A percentile compares a stretch with the other conserved stretches of the same genome.
phyloP scores from a whole-genome alignment of 805 yeast species.

The Starmerella bacillaris region DNA sequence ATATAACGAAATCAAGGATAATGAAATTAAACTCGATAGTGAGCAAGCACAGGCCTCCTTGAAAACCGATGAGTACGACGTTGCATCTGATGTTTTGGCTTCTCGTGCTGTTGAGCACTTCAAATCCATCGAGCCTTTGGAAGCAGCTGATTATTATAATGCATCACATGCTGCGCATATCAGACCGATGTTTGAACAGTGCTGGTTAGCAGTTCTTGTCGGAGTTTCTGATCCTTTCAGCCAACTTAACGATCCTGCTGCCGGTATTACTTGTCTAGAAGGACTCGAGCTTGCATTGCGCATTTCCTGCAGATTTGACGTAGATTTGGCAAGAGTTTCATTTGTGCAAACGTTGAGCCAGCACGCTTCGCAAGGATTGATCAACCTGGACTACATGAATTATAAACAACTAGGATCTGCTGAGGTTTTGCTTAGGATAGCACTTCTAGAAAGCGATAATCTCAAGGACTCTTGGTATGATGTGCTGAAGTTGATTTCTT shows the following conservation, averaged over 20 bases:
- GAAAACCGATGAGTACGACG: conserved; percentile 65
- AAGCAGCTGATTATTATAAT: conserved; percentile 45
- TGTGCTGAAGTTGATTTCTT: conserved; percentile 64
- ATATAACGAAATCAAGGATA: conserved; percentile 55
- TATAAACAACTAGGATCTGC: conserved; percentile 70
- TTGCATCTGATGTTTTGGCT: conserved; percentile 83
- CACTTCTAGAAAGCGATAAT: conserved; percentile 61
- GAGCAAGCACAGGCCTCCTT: conserved; percentile 87
- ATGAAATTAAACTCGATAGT: conserved; percentile 79
- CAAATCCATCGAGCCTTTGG: conserved; percentile 29
- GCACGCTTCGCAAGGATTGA: conserved; percentile 60
- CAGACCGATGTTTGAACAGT: conserved; percentile 75
- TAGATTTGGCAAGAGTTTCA: conserved; percentile 71
- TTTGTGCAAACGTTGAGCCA: conserved; percentile 81
- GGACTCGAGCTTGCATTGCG: conserved; percentile 71
- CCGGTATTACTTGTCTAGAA: conserved; percentile 39
- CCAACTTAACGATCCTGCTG: conserved; percentile 49
- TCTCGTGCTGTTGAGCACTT: conserved; percentile 74
- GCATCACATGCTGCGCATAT: conserved; percentile 85
- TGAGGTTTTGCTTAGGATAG: conserved; percentile 51
- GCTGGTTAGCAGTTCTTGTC: conserved; percentile 95
- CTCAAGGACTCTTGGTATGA: conserved; percentile 70
- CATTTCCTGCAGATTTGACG: conserved; percentile 66
- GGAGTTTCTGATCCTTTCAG: conserved; percentile 87
- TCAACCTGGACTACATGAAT: conserved; percentile 60